Percentiles rank a stretch among this genome's conserved stretches.
These are phyloP conservation scores for Melanopsichium pennsylvanicum DNA, from an alignment of 1,284 basidiomycete genomes.

Conservation along the genomic window DNA sequence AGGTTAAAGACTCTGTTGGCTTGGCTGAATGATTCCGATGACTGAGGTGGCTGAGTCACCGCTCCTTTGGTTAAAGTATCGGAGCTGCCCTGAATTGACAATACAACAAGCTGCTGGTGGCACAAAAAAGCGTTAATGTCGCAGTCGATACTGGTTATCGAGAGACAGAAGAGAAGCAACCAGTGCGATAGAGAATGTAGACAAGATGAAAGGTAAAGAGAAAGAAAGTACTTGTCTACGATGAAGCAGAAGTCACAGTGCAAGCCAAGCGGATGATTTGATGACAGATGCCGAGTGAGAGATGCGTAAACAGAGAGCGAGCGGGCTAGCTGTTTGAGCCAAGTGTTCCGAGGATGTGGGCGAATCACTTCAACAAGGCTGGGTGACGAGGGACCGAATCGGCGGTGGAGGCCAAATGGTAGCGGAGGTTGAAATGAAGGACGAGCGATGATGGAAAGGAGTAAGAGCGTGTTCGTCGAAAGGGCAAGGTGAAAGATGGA, in stretches of 20 bases:
- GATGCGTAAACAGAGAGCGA: background rate
- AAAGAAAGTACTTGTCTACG: background rate
- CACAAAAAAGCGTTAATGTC: too few species aligned
- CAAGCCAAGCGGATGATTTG: background rate
- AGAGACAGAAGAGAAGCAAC: background rate
- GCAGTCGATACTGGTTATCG: background rate
- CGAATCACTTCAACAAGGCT: slow-evolving; percentile 1
- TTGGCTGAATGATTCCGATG: too few species aligned
- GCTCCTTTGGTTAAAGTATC: too few species aligned
- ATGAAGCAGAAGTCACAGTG: slow-evolving; percentile 1
- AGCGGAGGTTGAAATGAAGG: slow-evolving; percentile 22
- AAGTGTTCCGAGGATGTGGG: background rate
- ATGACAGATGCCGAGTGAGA: background rate
- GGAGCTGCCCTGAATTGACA: too few species aligned
- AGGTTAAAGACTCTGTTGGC: too few species aligned
- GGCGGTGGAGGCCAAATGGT: slow-evolving; percentile 9
- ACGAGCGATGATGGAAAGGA: slow-evolving; percentile 26
- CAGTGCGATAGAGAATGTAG: slow-evolving; percentile 2
- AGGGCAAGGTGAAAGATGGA: slow-evolving; percentile 1
- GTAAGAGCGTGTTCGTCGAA: background rate
- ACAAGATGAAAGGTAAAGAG: background rate
- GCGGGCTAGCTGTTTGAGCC: background rate
- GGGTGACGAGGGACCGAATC: slow-evolving; percentile 7
- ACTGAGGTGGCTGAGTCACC: too few species aligned
- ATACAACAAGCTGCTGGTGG: too few species aligned